Evolutionary conservation across 768 basidiomycete species (phyloP).

Genomic region (Artomyces pyxidatus): DNA sequence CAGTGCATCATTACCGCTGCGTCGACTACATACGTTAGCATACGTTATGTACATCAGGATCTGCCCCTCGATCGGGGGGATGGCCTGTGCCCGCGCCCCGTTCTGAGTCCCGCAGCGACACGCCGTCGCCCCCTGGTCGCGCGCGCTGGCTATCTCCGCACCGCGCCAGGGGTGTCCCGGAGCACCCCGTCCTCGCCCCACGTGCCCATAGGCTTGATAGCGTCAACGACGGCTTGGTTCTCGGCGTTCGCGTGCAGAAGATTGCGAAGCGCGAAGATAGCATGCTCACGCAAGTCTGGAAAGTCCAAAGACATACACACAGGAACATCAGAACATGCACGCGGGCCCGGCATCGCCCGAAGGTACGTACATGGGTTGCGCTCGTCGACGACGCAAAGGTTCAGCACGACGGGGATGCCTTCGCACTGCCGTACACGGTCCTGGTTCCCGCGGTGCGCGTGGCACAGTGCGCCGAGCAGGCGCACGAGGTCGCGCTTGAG

Average conservation of each 20-base stretch:
- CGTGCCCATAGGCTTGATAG: conserved; percentile 53
- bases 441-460: conserved; percentile 58
- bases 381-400: conserved; percentile 85
- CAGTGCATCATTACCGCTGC: not conserved
- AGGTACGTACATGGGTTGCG: conserved; percentile 78
- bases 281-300: conserved; percentile 85
- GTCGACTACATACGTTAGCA: not conserved
- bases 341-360: not conserved
- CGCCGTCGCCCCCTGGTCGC: not conserved
- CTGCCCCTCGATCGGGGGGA: too few relatives aligned
- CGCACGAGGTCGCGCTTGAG: conserved; percentile 89
- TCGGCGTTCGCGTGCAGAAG: conserved; percentile 67
- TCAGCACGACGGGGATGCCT: conserved; percentile 79
- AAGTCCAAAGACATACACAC: conserved; percentile 8
- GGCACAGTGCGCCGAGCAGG: conserved; percentile 69
- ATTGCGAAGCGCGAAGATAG: conserved; percentile 77
- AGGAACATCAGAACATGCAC: not conserved
- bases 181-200: conserved; percentile 53
- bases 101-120: too few relatives aligned
- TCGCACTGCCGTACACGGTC: conserved; percentile 63
- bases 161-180: conserved; percentile 26
- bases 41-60: too few relatives aligned
- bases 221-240: conserved; percentile 74
- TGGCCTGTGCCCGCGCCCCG: too few relatives aligned
- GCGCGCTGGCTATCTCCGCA: conserved; percentile 9